phyloP scores from a whole-genome alignment of 768 basidiomycete species.

The Amanita pseudoporphyria region DNA sequence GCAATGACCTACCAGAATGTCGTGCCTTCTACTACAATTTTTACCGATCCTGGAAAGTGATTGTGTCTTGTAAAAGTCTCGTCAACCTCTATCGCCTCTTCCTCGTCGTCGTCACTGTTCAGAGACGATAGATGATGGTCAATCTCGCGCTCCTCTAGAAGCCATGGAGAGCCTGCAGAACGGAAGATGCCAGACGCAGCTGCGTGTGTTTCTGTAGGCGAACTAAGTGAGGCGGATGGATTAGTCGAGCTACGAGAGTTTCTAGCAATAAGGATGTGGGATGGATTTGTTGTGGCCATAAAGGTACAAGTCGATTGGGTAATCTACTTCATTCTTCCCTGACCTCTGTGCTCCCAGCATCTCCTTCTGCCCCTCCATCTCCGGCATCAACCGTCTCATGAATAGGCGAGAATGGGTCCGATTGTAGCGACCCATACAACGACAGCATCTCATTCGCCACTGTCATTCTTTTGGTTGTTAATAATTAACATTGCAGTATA shows the following conservation, averaged over 20 bases:
- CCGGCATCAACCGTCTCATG: too few species aligned
- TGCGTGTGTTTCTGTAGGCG: slow-evolving; percentile 82
- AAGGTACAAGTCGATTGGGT: background rate
- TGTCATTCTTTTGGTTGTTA: slow-evolving; percentile 46
- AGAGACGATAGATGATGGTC: slow-evolving; percentile 65
- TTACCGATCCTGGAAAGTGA: slow-evolving; percentile 76
- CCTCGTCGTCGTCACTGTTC: slow-evolving; percentile 53
- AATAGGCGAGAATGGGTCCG: slow-evolving; percentile 57
- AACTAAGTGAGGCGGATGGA: slow-evolving; percentile 72
- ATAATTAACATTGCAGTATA: background rate
- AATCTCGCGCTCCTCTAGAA: slow-evolving; percentile 65
- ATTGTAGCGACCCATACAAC: slow-evolving; percentile 72
- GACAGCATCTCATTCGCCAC: slow-evolving; percentile 94
- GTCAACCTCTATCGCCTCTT: slow-evolving; percentile 71
- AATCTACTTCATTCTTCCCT: background rate
- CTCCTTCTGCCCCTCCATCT: background rate
- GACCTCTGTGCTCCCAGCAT: slow-evolving; percentile 8
- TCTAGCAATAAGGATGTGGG: slow-evolving; percentile 83
- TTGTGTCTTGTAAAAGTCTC: slow-evolving; percentile 64
- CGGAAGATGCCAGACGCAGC: slow-evolving; percentile 80
- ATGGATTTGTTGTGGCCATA: slow-evolving; percentile 55
- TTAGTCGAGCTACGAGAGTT: slow-evolving; percentile 71
- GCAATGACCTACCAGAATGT: slow-evolving; percentile 71
- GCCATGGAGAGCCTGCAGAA: slow-evolving; percentile 71
- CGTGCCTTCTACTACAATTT: slow-evolving; percentile 81